These are phyloP conservation scores for Colletotrichum camelliae DNA, from an alignment of 2,329 filamentous ascomycete genomes.

Conservation along the genomic window DNA sequence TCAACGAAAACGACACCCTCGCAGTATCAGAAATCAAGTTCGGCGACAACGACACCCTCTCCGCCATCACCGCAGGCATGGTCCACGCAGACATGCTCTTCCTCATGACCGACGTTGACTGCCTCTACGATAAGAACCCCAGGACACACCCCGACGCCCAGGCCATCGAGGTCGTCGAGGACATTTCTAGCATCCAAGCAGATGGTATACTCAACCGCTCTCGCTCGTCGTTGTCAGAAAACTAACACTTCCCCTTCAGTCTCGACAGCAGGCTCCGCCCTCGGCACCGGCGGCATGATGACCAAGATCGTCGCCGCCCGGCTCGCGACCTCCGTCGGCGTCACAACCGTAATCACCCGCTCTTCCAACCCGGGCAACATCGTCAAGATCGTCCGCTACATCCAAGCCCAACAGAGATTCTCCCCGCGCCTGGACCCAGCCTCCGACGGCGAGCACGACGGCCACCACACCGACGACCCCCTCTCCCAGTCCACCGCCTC, in stretches of 20 bases:
- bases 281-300: slow-evolving; percentile 96
- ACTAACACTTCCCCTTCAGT: slow-evolving; percentile 52
- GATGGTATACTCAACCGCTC: slow-evolving; percentile 63
- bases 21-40: slow-evolving; percentile 99
- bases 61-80: slow-evolving; percentile 96
- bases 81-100: slow-evolving; percentile 96
- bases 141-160: slow-evolving; percentile 83
- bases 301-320: slow-evolving; percentile 96
- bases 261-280: slow-evolving; percentile 83
- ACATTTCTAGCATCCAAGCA: slow-evolving; percentile 81
- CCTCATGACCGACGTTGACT: slow-evolving; percentile 98
- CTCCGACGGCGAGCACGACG: slow-evolving; percentile 17
- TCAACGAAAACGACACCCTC: slow-evolving; percentile 98
- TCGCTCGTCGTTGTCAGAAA: not conserved
- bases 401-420: slow-evolving; percentile 58
- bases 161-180: slow-evolving; percentile 90
- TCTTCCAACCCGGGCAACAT: slow-evolving; percentile 96
- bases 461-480: slow-evolving; percentile 37
- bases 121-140: slow-evolving; percentile 95
- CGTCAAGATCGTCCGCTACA: slow-evolving; percentile 81
- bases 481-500: slow-evolving; percentile 49
- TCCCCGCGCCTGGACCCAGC: slow-evolving; percentile 26
- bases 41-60: slow-evolving; percentile 97
- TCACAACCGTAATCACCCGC: slow-evolving; percentile 93
- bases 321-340: slow-evolving; percentile 90